Evolutionary conservation across 2,329 filamentous ascomycete genomes (phyloP), one percentile per base, ranked within the genome.

Genomic region (Blastomyces emzantsi): DNA sequence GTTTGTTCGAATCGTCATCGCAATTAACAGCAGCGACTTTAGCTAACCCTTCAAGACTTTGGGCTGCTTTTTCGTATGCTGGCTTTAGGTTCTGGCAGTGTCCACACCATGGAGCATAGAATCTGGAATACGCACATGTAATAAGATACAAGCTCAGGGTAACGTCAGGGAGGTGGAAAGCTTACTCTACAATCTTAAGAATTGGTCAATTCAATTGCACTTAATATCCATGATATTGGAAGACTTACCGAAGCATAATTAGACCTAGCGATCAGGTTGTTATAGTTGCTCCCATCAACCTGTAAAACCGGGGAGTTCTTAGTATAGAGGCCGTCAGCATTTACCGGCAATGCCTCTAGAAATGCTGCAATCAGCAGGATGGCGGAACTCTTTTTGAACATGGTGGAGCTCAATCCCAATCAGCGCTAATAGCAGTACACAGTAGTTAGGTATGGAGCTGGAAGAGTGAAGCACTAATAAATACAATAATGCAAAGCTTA

Each of bases 71-170:
- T 77, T 97, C 93, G 78, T 94, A 99, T 55, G 90, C 90, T 2
- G 92, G 93, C 79, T 97, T 92, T 72, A 99, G 88, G 78, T 89
- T 97, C 78, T 96, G 85, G 80, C 94, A 99, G 79, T 97, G 94
- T 52, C 93, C 94, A 72, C 94, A 97, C 93, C 93, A 97, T 30
- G 93, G 93, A 9, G 93, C 93, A 73, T 96, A 97, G 83, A 97
- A 97, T 78, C 92, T 90, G 74, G n/a, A 49, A 59, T 52, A 62
- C 11, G 30, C 17, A 45, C 47, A 51, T 56, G n/a, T 52, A 62
- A 36, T 39, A 30, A 56, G 25, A 45, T 15, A 36, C 54, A 41
- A 47, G 47, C 41, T 56, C 57, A 30, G 17, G 8, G 33, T 7
- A 13, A 65, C n/a, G 58, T 45, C 19, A 61, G 25, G 30, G 45